Evolutionary conservation across 345 rosid species (phyloP), one percentile per base, ranked within the genome.

Genomic region (Boechera stricta): DNA sequence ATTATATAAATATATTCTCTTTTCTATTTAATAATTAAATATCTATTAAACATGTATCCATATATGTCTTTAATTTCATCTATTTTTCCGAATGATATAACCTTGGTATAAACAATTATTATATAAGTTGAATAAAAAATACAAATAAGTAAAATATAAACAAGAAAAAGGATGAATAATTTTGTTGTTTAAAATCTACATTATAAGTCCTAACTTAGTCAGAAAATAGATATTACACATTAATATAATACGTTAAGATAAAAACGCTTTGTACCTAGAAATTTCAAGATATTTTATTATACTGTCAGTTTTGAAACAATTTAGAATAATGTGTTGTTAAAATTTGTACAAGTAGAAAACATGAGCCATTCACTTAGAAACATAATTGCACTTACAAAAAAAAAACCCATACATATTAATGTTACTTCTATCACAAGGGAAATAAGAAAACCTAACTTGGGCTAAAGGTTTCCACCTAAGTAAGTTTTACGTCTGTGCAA

Each of bases 401-500:
- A 63, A 26, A 63, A 26, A 7, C 21, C 0, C 3, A 11, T 26
- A 26, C 33, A 53, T 4, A 21, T 2, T 11, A 33, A 62, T 62
- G 49, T 62, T 62, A 24, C 67, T 71, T 35, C 29, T 60, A 4
- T 31, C 15, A 9, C 58, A 71, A 26, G 60, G 48, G 2, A 9
- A 21, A 32, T 1, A 71, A 59, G 15, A 21, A 45, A 38, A 28
- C 62, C 61, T 35, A 24, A 48, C 49, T 47, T 59, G 58, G n/a
- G 26, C 75, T 12, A 24, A 18, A 72, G 29, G 6, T 29, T 53
- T 12, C 18, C 33, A 67, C 45, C 44, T 51, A 54, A 39, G 2
- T 51, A 54, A 39, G 2, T 0, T 55, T 42, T 6, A 56, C 28
- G 5, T 41, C 63, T 13, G 6, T 48, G 53, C 38, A 72, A 36